Evolutionary conservation across 257 asterid genomes (phyloP), one percentile per base, ranked within the genome.

Genomic region (Fraxinus americana): DNA sequence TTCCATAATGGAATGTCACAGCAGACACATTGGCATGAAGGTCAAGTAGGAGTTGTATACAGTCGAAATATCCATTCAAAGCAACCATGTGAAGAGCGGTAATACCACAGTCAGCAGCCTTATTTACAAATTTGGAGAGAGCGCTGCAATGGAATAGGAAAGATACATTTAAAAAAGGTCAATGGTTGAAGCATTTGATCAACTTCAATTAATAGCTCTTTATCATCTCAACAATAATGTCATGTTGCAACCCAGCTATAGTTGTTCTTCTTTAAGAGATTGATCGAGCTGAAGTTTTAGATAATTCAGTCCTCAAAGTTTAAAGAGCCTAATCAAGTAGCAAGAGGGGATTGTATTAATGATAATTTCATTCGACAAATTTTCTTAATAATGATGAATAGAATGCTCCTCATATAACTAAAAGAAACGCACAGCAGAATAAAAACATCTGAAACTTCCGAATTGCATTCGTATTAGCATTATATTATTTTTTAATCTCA

Each of bases 81-180:
- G 99, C 97, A 81, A 98, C 97, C 97, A 96, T 93, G 81, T 96
- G 99, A 75, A 96, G 97, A 85, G 99, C 99, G 21, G 99, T 96
- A 73, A 93, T 90, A 34, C 99, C 99, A 63, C 98, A 96, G 82
- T 96, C 99, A 41, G 98, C 99, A 77, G 97, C 97, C 86, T 92
- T 96, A 85, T 90, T 96, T 76, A 93, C 92, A 85, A 91, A 90
- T 86, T 90, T 96, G 57, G 90, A 88, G 79, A 93, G 91, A 0
- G 89, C 90, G 85, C 99, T 96, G 93, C 81, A 79, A 63, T 14
- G 74, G 72, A 77, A 81, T 41, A 81, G 35, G 66, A 57, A 82
- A 63, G 73, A 73, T 39, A 48, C 34, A 70, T 7, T 73, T 39
- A 16, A 43, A 71, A 43, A 79, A 32, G 11, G 19, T 7, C n/a